Base-by-base conservation (phyloP, 2,329 filamentous ascomycete genomes). In the Cordyceps pruinosa region DNA sequence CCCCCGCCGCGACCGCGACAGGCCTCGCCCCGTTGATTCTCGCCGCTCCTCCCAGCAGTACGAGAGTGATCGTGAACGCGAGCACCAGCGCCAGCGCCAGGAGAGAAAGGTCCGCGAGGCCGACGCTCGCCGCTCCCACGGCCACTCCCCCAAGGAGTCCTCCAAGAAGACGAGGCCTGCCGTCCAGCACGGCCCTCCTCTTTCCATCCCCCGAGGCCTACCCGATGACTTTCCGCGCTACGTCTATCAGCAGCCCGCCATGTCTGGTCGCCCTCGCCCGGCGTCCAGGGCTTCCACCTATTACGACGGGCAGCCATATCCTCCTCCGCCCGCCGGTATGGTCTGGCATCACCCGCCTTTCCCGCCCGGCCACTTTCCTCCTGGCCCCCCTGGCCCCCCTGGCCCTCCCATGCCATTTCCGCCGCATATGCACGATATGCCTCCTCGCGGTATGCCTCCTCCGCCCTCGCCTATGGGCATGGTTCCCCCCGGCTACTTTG, bases 171-270 rank as follows among this genome's bases (percentile, higher is more conserved):
- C 51, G n/a, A 44, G 68, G 15, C 71, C 68, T 17, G 60, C 64
- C 13, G 63, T 64, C 25, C 69, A 64, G 37, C 71, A 72, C 44
- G 62, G 70, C 67, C 72, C 26, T 61, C 69, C 42, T 64, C 72
- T 51, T 66, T 66, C 56, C 68, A 72, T 53, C 63, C 17, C 52
- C 12, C 63, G 71, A 52, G 68, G 66, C 12, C 67, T 68, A 46
- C 64, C 68, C 32, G 71, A 73, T 23, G 66, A 71, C 37, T 68
- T 69, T 17, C 66, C 70, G n/a, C 69, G 62, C 58, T 73, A 72
- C 58, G 70, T 66, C 39, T 61, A 72, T 32, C 67, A 69, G 55
- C 69, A 71, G 51, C 65, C 72, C 48, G 70, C 69, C 4, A 58
- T 63, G 9, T 64, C 61, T 41, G 61, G 61, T 45, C 68, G 69